Evolutionary conservation across 441 rosid species (phyloP).

Genomic region (Theobroma grandiflorum): DNA sequence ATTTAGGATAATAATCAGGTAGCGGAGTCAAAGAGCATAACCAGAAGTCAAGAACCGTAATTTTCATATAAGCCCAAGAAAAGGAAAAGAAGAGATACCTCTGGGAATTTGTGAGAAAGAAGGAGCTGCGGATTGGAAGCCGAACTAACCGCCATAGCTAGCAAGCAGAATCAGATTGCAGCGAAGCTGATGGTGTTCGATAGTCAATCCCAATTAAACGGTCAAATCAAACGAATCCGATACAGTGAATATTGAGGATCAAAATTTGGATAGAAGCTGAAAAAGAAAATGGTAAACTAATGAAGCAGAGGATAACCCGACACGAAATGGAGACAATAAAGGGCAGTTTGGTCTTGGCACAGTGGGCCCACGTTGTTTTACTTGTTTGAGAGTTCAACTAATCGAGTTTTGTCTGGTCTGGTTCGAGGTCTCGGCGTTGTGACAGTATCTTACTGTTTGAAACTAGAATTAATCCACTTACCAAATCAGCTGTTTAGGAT

Average conservation of each 20-base stretch:
- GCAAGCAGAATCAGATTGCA: not conserved
- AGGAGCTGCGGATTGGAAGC: conserved; percentile 53
- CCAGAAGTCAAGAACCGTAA: not conserved
- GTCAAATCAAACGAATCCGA: not conserved
- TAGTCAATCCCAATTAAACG: not conserved
- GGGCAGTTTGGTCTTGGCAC: not conserved
- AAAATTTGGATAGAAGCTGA: not conserved
- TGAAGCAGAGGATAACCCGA: not conserved
- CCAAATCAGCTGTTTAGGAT: too few species aligned
- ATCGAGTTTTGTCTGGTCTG: too few species aligned
- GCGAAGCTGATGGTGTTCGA: not conserved
- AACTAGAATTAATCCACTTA: too few species aligned
- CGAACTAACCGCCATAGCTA: conserved; percentile 52
- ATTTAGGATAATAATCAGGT: not conserved
- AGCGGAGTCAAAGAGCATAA: conserved; percentile 6
- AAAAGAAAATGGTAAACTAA: not conserved
- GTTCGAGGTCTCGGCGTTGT: too few species aligned
- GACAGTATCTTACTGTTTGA: too few species aligned
- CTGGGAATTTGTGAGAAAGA: conserved; percentile 66
- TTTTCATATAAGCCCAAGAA: not conserved
- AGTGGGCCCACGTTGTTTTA: too few species aligned
- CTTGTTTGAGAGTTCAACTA: too few species aligned
- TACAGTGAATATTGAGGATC: not conserved
- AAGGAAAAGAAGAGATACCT: conserved; percentile 44
- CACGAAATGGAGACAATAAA: not conserved